These are phyloP conservation scores for Solanum hybrid DNA, from an alignment of 305 asterid genomes.

Conservation along the genomic window DNA sequence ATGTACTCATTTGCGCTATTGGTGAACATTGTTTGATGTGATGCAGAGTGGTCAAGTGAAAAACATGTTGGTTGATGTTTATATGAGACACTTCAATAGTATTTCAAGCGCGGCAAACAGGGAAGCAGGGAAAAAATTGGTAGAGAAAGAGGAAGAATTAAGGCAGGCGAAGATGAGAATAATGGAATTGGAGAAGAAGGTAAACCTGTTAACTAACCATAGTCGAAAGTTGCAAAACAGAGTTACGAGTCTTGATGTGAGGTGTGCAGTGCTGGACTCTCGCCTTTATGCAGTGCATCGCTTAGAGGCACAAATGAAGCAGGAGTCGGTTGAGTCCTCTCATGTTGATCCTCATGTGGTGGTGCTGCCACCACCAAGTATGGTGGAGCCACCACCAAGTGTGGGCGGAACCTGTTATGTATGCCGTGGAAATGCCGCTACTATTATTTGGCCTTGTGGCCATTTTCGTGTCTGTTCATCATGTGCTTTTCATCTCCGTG, in stretches of 20 bases:
- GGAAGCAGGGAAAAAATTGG: slow-evolving; percentile 17
- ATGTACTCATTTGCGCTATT: not conserved
- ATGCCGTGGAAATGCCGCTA: slow-evolving; percentile 24
- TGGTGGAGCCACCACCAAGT: not conserved
- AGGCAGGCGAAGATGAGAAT: not conserved
- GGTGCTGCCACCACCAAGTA: not conserved
- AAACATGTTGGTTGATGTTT: not conserved
- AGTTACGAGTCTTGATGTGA: not conserved
- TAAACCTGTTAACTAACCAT: not conserved
- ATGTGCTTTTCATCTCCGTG: slow-evolving; percentile 13
- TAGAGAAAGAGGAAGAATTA: slow-evolving; percentile 16
- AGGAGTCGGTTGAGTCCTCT: slow-evolving; percentile 35
- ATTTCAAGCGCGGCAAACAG: slow-evolving; percentile 12
- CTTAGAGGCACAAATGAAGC: not conserved
- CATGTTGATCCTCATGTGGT: slow-evolving; percentile 9
- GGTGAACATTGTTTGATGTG: not conserved
- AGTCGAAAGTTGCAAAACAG: not conserved
- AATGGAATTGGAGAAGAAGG: slow-evolving; percentile 6
- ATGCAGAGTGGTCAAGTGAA: not conserved
- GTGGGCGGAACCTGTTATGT: slow-evolving; percentile 14
- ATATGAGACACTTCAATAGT: not conserved
- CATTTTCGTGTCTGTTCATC: slow-evolving; percentile 34
- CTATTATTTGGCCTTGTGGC: slow-evolving; percentile 54
- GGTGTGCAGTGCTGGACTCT: slow-evolving; percentile 11
- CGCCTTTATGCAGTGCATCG: not conserved